These are phyloP conservation scores for Paramecium tetraurelia DNA, from an alignment of 73 alveolate genomes.

Conservation along the genomic window DNA sequence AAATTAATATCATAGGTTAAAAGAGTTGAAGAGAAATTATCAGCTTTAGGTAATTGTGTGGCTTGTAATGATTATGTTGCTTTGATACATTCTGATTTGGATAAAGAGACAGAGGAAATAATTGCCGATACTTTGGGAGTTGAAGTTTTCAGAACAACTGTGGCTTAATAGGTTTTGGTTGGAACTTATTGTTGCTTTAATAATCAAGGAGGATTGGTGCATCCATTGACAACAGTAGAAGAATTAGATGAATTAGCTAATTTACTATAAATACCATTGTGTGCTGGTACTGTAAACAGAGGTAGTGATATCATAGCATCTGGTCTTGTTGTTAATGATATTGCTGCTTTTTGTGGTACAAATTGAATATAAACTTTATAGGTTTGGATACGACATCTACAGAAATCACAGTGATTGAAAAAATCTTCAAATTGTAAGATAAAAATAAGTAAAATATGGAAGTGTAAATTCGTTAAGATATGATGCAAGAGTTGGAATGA, in stretches of 20 bases:
- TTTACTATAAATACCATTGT: slow-evolving; percentile 91
- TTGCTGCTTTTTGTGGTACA: slow-evolving; percentile 95
- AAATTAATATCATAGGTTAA: slow-evolving; percentile 53
- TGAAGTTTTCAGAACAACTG: slow-evolving; percentile 97
- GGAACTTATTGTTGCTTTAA: slow-evolving; percentile 93
- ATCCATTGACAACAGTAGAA: slow-evolving; percentile 95
- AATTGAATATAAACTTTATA: background rate
- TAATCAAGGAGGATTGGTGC: slow-evolving; percentile 98
- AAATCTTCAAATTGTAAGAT: slow-evolving; percentile 91
- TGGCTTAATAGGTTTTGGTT: slow-evolving; percentile 95
- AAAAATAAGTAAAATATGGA: slow-evolving; percentile 51
- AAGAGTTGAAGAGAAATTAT: slow-evolving; percentile 97
- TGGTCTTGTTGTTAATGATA: slow-evolving; percentile 98
- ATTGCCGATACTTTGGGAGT: slow-evolving; percentile 96
- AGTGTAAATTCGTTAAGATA: slow-evolving; percentile 22
- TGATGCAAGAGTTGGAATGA: slow-evolving; percentile 46
- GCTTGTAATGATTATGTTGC: slow-evolving; percentile 99
- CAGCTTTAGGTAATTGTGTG: slow-evolving; percentile 96
- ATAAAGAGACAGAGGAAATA: slow-evolving; percentile 98
- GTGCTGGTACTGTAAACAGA: slow-evolving; percentile 99
- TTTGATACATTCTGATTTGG: slow-evolving; percentile 97
- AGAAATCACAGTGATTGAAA: slow-evolving; percentile 95
- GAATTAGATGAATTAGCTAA: slow-evolving; percentile 94
- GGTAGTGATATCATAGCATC: slow-evolving; percentile 97
- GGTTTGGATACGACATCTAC: slow-evolving; percentile 95